phyloP scores from a whole-genome alignment of 1,284 basidiomycete species.

The Naganishia albida region DNA sequence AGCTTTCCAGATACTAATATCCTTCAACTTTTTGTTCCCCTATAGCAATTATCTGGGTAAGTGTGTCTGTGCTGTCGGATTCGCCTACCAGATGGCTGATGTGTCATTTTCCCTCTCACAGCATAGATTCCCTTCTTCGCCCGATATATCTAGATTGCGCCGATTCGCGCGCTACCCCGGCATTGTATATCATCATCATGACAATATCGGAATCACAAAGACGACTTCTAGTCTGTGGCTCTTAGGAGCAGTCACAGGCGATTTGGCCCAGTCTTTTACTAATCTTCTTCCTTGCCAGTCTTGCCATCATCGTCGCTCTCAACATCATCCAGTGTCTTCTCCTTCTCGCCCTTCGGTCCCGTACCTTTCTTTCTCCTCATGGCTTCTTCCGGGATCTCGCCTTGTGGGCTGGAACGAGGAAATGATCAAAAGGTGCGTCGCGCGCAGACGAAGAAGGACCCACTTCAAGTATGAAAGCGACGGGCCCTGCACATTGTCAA shows the following conservation, averaged over 20 bases:
- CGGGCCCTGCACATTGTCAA: slow-evolving; percentile 25
- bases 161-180: background rate
- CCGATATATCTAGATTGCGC: background rate
- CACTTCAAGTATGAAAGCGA: slow-evolving; percentile 27
- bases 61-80: background rate
- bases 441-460: background rate
- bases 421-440: background rate
- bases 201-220: background rate
- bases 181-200: background rate
- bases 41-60: slow-evolving; percentile 28
- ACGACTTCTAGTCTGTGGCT: background rate
- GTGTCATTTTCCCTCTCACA: background rate
- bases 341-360: slow-evolving; percentile 15
- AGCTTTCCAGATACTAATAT: background rate
- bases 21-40: background rate
- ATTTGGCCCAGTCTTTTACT: too few species aligned
- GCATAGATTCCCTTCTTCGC: background rate
- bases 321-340: slow-evolving; percentile 3
- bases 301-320: slow-evolving; percentile 30
- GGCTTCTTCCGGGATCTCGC: slow-evolving; percentile 27
- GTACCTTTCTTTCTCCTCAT: slow-evolving; percentile 23
- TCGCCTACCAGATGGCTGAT: background rate
- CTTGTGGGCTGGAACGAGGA: slow-evolving; percentile 10
- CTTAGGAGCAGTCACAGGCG: too few species aligned
- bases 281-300: slow-evolving; percentile 15